Evolutionary conservation across 768 basidiomycete species (phyloP), one percentile per base, ranked within the genome.

Genomic region (Kwoniella botswanensis): DNA sequence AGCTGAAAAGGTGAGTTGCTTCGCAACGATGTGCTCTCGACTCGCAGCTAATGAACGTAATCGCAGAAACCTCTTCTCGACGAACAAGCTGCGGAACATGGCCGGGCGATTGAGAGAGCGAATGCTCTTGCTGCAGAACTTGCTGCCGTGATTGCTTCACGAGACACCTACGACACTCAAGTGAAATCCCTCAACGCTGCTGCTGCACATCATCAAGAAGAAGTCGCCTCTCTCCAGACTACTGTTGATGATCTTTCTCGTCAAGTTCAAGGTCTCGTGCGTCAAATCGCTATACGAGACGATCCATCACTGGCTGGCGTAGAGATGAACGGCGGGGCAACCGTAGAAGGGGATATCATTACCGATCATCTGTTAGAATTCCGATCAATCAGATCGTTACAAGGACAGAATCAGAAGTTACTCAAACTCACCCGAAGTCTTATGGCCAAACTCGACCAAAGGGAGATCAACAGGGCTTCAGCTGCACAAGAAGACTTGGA

Each of bases 341-440:
- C 70, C 7, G 67, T 73, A n/a, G 75, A 79, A 53, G 90, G 93
- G 67, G 87, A 88, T 1, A 89, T 98, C 72, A 95, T 98, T 82
- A 91, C 92, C 18, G 92, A 92, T 77, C 88, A 94, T 76, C 88
- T 98, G 21, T 92, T 98, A 26, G 87, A 92, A 43, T 98, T 94
- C 89, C 87, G 87, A 55, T 91, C 90, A 0, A 88, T 98, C 63
- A 87, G 88, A 15, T 86, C 88, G 13, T 85, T 99, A n/a, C 94
- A 98, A 78, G 88, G 90, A 53, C 94, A 96, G 84, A 98, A 98
- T 81, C 91, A 93, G 85, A 92, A 91, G 75, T 85, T 98, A 24
- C 86, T 98, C 58, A 90, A 88, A 82, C 89, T 96, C 74, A 90
- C 91, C 13, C 87, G 95, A 18, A 91, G 92, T 66, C 86, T 98